Base-by-base conservation (phyloP, 345 rosid species). In the Kernera saxatilis region DNA sequence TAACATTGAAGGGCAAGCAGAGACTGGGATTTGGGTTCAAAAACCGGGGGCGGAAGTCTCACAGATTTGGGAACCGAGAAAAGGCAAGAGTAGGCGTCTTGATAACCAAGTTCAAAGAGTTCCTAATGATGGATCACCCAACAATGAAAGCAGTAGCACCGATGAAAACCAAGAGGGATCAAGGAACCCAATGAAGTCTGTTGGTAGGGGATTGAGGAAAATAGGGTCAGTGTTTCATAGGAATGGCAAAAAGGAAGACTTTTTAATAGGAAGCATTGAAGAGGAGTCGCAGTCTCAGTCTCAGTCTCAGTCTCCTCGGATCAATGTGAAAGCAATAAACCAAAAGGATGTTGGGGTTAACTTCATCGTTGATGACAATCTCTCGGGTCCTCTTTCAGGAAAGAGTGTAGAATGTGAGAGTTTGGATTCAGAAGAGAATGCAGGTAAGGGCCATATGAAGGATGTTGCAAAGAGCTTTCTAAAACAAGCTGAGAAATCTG, bases 31-130 rank as follows among this genome's bases (percentile, higher is more conserved):
- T 29, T 94, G 98, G 99, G 81, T 88, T 50, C 92, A 87, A 75
- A 90, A 79, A 54, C 98, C 98, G 0, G 97, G 99, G 71, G 82
- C 78, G 32, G 94, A 88, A 73, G 86, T 84, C 18, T 74, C 84
- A 7, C 96, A 84, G 72, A 84, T 72, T 54, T 91, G 96, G 99
- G 88, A 87, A 77, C 99, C 97, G 2, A 84, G 95, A 46, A 94
- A 86, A 80, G 92, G 95, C 15, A 94, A 86, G 80, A 79, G 56
- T 22, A 75, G 87, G 78, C 78, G 76, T 57, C 75, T 70, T 25
- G 96, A 90, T 75, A 80, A 65, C 48, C 70, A 56, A 76, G 69
- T 83, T 53, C 77, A 30, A n/a, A 67, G 79, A 52, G 80, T 68
- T 76, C 69, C 80, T 10, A 59, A 58, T 6, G 81, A 74, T 32